phyloP scores from a whole-genome alignment of 768 basidiomycete genomes.

The Hypholoma fasciculare region DNA sequence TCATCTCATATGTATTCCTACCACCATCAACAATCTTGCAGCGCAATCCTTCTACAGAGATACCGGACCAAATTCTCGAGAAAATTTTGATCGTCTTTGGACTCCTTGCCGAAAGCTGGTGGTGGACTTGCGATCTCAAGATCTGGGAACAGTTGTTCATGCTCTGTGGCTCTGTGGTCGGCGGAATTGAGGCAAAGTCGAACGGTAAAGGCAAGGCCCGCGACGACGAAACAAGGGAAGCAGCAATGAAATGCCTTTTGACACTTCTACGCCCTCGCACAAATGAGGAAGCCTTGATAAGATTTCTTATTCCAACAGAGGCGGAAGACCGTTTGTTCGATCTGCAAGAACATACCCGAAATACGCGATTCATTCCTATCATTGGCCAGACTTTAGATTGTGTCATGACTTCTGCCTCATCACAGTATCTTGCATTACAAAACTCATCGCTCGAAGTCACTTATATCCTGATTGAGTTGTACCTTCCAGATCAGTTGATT shows the following conservation, averaged over 20 bases:
- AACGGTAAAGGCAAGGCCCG: slow-evolving; percentile 57
- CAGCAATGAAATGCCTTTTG: slow-evolving; percentile 67
- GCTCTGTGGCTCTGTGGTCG: slow-evolving; percentile 65
- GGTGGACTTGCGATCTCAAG: slow-evolving; percentile 75
- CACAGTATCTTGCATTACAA: slow-evolving; percentile 63
- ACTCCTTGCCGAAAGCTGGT: slow-evolving; percentile 71
- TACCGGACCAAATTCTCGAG: slow-evolving; percentile 83
- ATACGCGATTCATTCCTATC: slow-evolving; percentile 64
- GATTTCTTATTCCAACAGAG: slow-evolving; percentile 17
- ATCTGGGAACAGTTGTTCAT: slow-evolving; percentile 88
- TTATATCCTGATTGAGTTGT: slow-evolving; percentile 52
- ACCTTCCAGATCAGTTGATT: slow-evolving; percentile 50
- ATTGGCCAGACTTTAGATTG: slow-evolving; percentile 82
- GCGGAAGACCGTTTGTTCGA: slow-evolving; percentile 30
- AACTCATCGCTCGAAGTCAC: slow-evolving; percentile 60
- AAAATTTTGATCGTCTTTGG: slow-evolving; percentile 60
- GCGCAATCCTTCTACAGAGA: slow-evolving; percentile 63
- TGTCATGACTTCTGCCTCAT: slow-evolving; percentile 59
- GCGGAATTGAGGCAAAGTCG: slow-evolving; percentile 61
- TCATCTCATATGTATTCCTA: slow-evolving; percentile 85
- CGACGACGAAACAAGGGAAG: slow-evolving; percentile 81
- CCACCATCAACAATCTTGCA: slow-evolving; percentile 85
- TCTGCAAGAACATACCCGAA: slow-evolving; percentile 45
- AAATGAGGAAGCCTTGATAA: slow-evolving; percentile 34
- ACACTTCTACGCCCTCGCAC: slow-evolving; percentile 59